phyloP scores from a whole-genome alignment of 805 yeast species.

The Komagataella phaffii region DNA sequence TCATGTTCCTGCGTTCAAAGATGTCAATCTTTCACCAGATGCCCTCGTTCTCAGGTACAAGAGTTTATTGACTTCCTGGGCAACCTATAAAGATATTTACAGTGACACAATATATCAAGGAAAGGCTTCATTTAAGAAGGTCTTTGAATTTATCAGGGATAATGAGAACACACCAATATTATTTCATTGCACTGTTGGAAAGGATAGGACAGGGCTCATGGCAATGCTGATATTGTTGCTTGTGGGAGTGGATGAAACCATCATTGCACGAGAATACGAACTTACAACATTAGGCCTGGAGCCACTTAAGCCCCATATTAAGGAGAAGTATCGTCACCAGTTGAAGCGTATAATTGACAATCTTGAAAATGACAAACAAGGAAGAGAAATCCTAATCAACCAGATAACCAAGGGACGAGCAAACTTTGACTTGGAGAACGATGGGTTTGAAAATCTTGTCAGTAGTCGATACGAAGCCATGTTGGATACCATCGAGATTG shows the following conservation, averaged over 20 bases:
- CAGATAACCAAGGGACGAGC: constrained; percentile 22
- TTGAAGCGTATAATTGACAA: constrained; percentile 11
- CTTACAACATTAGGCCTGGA: constrained; percentile 51
- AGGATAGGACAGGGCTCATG: constrained; percentile 72
- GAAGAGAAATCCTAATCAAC: constrained; percentile 10
- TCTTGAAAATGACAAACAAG: constrained; percentile 7
- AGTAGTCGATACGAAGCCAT: constrained; percentile 59
- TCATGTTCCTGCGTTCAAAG: constrained; percentile 43
- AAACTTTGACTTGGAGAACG: constrained; percentile 26
- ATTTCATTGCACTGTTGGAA: constrained; percentile 78
- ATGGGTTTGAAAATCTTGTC: constrained; percentile 47
- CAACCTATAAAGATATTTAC: constrained; percentile 52
- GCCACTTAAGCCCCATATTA: constrained; percentile 31
- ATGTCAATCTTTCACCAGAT: constrained; percentile 49
- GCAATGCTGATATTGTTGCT: constrained; percentile 53
- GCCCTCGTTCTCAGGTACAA: constrained; percentile 42
- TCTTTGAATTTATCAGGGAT: constrained; percentile 46
- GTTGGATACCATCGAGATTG: constrained; percentile 44
- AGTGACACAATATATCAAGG: constrained; percentile 42
- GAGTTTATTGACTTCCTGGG: constrained; percentile 42
- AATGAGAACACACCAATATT: constrained; percentile 35
- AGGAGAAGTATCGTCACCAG: constrained; percentile 19
- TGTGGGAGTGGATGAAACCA: constrained; percentile 51
- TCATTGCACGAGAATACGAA: constrained; percentile 65
- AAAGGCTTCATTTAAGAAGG: constrained; percentile 26